Evolutionary conservation across 169 alveolate genomes (phyloP).

Genomic region (Plasmodium malariae): DNA sequence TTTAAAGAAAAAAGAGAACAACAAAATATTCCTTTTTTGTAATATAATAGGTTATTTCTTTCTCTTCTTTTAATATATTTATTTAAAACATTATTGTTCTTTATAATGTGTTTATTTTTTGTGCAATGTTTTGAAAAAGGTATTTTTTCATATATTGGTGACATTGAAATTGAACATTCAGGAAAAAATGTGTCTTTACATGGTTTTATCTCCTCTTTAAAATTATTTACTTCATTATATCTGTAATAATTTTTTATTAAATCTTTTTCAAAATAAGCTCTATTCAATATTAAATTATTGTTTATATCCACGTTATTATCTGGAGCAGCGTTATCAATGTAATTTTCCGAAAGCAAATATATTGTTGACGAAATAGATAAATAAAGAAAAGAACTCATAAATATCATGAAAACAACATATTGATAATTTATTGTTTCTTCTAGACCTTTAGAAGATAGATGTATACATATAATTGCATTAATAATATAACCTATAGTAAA

Average conservation of each 20-base stretch:
- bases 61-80: background rate
- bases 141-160: background rate
- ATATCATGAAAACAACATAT: slow-evolving; percentile 73
- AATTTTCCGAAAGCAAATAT: slow-evolving; percentile 57
- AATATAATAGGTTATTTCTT: background rate
- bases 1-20: slow-evolving; percentile 40
- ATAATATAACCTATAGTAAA: slow-evolving; percentile 85
- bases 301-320: slow-evolving; percentile 4
- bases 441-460: slow-evolving; percentile 79
- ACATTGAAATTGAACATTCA: slow-evolving; percentile 16
- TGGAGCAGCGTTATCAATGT: slow-evolving; percentile 5
- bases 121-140: slow-evolving; percentile 1
- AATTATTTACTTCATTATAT: slow-evolving; percentile 51
- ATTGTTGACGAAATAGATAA: slow-evolving; percentile 79
- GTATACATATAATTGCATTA: slow-evolving; percentile 80
- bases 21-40: background rate
- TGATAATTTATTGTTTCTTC: slow-evolving; percentile 86
- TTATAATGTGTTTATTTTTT: background rate
- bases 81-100: background rate
- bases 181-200: slow-evolving; percentile 16
- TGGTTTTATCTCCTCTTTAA: slow-evolving; percentile 7
- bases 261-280: slow-evolving; percentile 44
- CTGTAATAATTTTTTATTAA: slow-evolving; percentile 40
- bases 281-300: slow-evolving; percentile 49
- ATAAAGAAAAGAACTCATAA: slow-evolving; percentile 80